phyloP scores from a whole-genome alignment of 108 stramenopile species.

The Licmophora abbreviata region DNA sequence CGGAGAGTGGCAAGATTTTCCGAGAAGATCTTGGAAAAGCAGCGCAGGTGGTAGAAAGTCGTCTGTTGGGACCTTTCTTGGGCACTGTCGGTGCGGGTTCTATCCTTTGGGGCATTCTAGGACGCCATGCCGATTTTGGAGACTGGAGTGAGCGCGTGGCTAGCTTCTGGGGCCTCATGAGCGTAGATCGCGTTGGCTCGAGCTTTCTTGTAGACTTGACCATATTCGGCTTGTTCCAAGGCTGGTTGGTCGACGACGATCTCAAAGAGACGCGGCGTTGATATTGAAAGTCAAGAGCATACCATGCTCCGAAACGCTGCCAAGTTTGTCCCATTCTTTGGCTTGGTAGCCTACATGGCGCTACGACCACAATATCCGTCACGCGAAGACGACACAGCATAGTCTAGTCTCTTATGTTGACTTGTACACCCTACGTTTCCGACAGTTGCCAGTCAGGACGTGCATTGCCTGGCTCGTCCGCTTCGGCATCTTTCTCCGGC shows the following conservation, averaged over 20 bases:
- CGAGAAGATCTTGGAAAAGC: slow-evolving; percentile 29
- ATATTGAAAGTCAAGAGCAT: slow-evolving; percentile 22
- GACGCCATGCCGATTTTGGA: slow-evolving; percentile 56
- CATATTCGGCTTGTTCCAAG: slow-evolving; percentile 81
- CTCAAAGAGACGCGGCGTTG: slow-evolving; percentile 52
- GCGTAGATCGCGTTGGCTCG: slow-evolving; percentile 75
- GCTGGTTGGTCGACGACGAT: slow-evolving; percentile 87
- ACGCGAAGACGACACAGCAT: background rate
- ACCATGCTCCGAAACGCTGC: slow-evolving; percentile 31
- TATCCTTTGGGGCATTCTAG: slow-evolving; percentile 61
- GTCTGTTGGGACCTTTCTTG: slow-evolving; percentile 38
- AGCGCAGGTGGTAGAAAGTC: slow-evolving; percentile 47
- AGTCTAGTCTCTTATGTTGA: no score
- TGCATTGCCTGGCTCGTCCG: no score
- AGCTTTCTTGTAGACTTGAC: slow-evolving; percentile 77
- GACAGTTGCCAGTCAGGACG: no score
- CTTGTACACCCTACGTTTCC: no score
- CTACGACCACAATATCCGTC: slow-evolving; percentile 25
- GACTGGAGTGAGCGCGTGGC: slow-evolving; percentile 41
- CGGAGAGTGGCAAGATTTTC: slow-evolving; percentile 16
- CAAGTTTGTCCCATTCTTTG: slow-evolving; percentile 79
- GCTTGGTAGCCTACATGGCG: slow-evolving; percentile 65
- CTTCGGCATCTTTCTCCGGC: slow-evolving; percentile 10
- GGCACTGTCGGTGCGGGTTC: slow-evolving; percentile 51
- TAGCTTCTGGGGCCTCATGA: slow-evolving; percentile 50